Evolutionary conservation across 2,329 filamentous ascomycete species (phyloP), one percentile per base, ranked within the genome.

Genomic region (Fusarium sp.): DNA sequence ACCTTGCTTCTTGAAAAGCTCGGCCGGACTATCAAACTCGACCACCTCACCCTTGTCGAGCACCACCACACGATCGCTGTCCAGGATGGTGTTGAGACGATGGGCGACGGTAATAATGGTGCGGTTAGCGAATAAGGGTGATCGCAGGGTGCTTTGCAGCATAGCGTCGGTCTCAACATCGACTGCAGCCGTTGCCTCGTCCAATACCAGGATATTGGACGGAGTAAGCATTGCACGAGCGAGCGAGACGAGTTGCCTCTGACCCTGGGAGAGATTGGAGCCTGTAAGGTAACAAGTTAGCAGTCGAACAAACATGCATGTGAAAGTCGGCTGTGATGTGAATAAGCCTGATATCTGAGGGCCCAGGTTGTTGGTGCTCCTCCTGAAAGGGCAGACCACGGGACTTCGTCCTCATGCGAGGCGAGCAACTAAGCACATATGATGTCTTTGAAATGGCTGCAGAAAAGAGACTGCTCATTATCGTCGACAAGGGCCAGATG

Each of bases 31-130:
- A 82, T 97, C 96, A 82, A 98, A 99, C 82, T 99, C 96, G 56
- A 92, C 93, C 47, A 99, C 95, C 78, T 91, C 90, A 48, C 96
- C 96, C 82, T 93, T 93, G 80, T 98, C 95, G 11, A 99, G 89
- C 56, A 99, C 96, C 41, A 99, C 92, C 71, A 99, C 96, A 57
- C 95, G 91, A 84, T 99, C 96, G 70, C 88, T 90, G 81, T 93
- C 91, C 36, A 99, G 88, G 78, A 99, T 98, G 17, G 96, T 99
- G 85, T 98, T 98, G 85, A 99, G 97, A 62, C 96, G 92, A 85
- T 99, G 96, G 32, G 96, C 96, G 79, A 99, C 98, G 2, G 96
- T 99, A 83, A 99, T 97, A 83, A 99, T 98, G 42, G 96, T 99
- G 61, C 94, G 91, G 83, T 98, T 94, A 70, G 92, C 89, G 85